phyloP scores from a whole-genome alignment of 2,329 filamentous ascomycete species.

The Cordyceps fumosorosea region DNA sequence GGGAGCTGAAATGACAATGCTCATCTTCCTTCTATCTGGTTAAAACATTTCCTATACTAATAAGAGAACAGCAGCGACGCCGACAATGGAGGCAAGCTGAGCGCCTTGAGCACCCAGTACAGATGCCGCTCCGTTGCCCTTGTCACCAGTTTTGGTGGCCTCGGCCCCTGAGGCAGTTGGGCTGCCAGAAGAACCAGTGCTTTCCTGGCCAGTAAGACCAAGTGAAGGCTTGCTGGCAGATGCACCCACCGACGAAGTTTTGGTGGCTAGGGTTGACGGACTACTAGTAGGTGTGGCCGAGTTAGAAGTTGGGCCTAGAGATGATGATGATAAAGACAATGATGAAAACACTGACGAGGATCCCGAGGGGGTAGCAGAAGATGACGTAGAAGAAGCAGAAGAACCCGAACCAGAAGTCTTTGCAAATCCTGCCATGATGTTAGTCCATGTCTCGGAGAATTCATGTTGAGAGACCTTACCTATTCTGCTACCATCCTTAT shows the following conservation, averaged over 20 bases:
- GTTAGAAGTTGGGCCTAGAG: conserved; percentile 7
- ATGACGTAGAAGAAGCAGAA: conserved; percentile 1
- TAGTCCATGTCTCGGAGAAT: conserved; percentile 10
- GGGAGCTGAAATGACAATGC: background rate
- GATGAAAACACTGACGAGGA: conserved; percentile 13
- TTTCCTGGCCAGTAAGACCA: conserved; percentile 20
- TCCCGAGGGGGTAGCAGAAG: conserved; percentile 1
- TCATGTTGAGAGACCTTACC: conserved; percentile 35
- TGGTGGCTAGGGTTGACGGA: background rate
- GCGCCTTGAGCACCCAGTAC: background rate
- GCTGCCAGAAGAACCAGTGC: background rate
- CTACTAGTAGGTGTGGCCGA: conserved; percentile 9
- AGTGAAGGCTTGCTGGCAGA: conserved; percentile 11
- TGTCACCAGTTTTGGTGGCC: conserved; percentile 7
- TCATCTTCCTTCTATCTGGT: background rate
- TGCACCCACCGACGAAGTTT: background rate
- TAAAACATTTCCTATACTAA: background rate
- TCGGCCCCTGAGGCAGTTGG: background rate
- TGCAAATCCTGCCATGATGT: conserved; percentile 8
- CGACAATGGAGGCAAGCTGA: background rate
- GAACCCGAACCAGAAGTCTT: conserved; percentile 5
- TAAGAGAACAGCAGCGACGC: background rate
- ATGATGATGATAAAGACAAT: background rate
- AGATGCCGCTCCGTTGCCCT: background rate
- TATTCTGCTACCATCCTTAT: conserved; percentile 60